Evolutionary conservation across 2,329 filamentous ascomycete genomes (phyloP).

Genomic region (Fusarium avenaceum): DNA sequence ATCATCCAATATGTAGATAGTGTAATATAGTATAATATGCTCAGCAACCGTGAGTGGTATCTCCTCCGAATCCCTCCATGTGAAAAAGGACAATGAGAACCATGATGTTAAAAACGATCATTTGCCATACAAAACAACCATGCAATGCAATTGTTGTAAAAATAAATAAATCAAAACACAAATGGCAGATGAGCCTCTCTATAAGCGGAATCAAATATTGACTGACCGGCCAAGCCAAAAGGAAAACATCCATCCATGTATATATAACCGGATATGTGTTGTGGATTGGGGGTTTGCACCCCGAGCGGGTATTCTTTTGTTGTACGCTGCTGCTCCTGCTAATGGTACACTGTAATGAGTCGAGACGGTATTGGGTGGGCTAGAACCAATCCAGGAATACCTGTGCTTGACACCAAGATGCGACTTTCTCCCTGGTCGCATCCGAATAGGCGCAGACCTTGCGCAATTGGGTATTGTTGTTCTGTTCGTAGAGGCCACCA

Average conservation of each 20-base stretch:
- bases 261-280: conserved; percentile 42
- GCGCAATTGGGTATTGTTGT: conserved; percentile 37
- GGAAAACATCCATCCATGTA: conserved; percentile 34
- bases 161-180: conserved; percentile 21
- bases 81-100: conserved; percentile 29
- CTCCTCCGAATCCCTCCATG: conserved; percentile 40
- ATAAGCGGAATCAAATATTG: conserved; percentile 31
- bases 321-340: conserved; percentile 33
- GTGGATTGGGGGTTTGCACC: conserved; percentile 43
- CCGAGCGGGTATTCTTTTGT: conserved; percentile 41
- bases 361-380: conserved; percentile 18
- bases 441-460: conserved; percentile 28
- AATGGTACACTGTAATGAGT: conserved; percentile 38
- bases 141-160: conserved; percentile 45
- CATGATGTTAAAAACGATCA: conserved; percentile 32
- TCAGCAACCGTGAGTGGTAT: conserved; percentile 44
- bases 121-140: conserved; percentile 35
- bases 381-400: conserved; percentile 26
- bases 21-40: conserved; percentile 32
- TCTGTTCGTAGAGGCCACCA: conserved; percentile 32
- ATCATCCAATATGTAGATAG: conserved; percentile 39
- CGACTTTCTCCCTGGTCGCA: conserved; percentile 19
- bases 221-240: conserved; percentile 17
- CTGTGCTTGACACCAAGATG: conserved; percentile 24
- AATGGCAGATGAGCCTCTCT: conserved; percentile 33